These are phyloP conservation scores for Wickerhamomyces chaumierensis DNA, from an alignment of 805 yeast genomes.

Conservation along the genomic window DNA sequence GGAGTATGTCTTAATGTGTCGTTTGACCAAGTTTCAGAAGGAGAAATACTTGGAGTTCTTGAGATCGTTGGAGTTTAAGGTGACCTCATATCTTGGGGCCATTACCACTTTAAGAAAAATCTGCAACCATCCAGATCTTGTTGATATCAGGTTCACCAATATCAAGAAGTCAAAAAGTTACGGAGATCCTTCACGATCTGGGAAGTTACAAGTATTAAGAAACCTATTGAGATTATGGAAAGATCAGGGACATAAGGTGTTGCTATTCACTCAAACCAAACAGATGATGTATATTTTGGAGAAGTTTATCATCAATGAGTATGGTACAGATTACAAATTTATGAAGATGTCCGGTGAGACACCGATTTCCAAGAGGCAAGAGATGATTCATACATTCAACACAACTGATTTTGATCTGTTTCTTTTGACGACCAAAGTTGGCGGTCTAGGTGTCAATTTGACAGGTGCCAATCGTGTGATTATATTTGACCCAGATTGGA, in stretches of 20 bases:
- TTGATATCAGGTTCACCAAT: slow-evolving; percentile 29
- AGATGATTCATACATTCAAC: slow-evolving; percentile 74
- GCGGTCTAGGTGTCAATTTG: slow-evolving; percentile 88
- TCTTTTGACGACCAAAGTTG: slow-evolving; percentile 85
- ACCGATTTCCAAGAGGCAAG: slow-evolving; percentile 64
- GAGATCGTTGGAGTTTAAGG: slow-evolving; percentile 68
- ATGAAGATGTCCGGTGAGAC: slow-evolving; percentile 94
- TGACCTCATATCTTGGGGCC: slow-evolving; percentile 72
- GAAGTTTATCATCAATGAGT: slow-evolving; percentile 37
- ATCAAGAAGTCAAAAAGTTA: slow-evolving; percentile 20
- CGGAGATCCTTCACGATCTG: slow-evolving; percentile 58
- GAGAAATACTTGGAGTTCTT: slow-evolving; percentile 65
- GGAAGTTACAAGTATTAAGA: slow-evolving; percentile 83
- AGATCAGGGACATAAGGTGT: slow-evolving; percentile 61
- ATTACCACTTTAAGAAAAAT: slow-evolving; percentile 85
- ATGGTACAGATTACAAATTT: slow-evolving; percentile 31
- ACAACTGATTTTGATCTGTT: slow-evolving; percentile 51
- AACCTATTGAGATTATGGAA: slow-evolving; percentile 70
- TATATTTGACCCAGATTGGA: slow-evolving; percentile 97
- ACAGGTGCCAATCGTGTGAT: slow-evolving; percentile 94
- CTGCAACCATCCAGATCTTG: slow-evolving; percentile 92
- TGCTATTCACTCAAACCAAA: slow-evolving; percentile 84
- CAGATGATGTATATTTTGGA: slow-evolving; percentile 91
- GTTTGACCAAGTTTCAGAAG: slow-evolving; percentile 66
- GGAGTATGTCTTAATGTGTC: slow-evolving; percentile 90